phyloP scores from a whole-genome alignment of 1,284 basidiomycete genomes.

The Laetiporus sulphureus region DNA sequence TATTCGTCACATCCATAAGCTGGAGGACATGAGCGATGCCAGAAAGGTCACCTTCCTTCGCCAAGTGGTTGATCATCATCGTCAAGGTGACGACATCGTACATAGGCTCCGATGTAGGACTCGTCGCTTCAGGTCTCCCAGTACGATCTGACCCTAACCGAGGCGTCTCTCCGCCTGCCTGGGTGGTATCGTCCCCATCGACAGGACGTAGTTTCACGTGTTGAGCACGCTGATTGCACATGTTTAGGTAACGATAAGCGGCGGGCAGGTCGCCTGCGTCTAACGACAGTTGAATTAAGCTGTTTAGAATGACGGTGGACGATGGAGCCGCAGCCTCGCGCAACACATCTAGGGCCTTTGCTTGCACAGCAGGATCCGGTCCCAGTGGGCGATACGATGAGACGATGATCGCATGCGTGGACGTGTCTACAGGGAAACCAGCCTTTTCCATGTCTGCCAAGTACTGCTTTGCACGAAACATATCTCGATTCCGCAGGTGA shows the following conservation, averaged over 20 bases:
- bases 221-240: slow-evolving; percentile 34
- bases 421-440: slow-evolving; percentile 45
- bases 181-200: slow-evolving; percentile 29
- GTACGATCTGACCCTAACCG: slow-evolving; percentile 1
- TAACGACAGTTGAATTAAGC: slow-evolving; percentile 51
- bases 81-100: slow-evolving; percentile 55
- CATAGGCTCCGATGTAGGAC: not conserved
- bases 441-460: slow-evolving; percentile 49
- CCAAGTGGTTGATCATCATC: slow-evolving; percentile 54
- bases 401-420: slow-evolving; percentile 54
- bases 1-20: slow-evolving; percentile 36
- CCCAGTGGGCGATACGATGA: slow-evolving; percentile 56
- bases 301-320: slow-evolving; percentile 53
- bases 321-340: slow-evolving; percentile 29
- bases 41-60: slow-evolving; percentile 37
- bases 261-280: slow-evolving; percentile 45
- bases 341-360: slow-evolving; percentile 43
- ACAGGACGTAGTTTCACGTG: slow-evolving; percentile 13
- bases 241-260: slow-evolving; percentile 38
- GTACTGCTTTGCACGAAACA: slow-evolving; percentile 43
- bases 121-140: not conserved
- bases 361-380: slow-evolving; percentile 45
- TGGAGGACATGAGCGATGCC: slow-evolving; percentile 40
- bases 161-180: slow-evolving; percentile 24
- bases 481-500: slow-evolving; percentile 60